A percentile compares a stretch with the other conserved stretches of the same genome.
Conservation (phyloP, 257 asterid genomes). For the Echium plantagineum region DNA sequence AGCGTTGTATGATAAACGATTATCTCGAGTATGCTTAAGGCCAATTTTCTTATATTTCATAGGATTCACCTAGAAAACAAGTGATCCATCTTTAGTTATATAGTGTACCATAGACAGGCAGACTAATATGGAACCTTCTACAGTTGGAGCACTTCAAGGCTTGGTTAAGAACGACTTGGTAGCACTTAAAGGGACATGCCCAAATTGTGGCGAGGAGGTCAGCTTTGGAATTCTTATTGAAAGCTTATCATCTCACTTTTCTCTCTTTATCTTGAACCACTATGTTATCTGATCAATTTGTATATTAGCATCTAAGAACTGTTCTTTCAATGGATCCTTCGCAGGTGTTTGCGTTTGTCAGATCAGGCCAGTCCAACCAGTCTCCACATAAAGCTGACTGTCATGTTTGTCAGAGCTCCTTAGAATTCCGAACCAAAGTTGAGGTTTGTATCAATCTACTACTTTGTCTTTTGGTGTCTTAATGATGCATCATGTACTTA, state of each 20-base stretch:
- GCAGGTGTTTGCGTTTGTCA: constrained; percentile 95
- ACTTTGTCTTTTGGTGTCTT: background rate
- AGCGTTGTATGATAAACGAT: no score
- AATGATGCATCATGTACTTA: background rate
- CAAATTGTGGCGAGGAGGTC: constrained; percentile 97
- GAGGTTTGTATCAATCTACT: constrained; percentile 40
- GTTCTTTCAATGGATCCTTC: constrained; percentile 7
- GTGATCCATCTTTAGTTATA: no score
- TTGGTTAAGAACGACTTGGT: constrained; percentile 87
- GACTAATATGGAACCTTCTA: constrained; percentile 10
- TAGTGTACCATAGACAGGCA: no score
- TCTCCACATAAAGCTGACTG: constrained; percentile 79
- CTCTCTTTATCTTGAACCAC: background rate
- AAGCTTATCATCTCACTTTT: background rate
- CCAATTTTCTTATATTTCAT: no score
- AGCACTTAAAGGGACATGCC: constrained; percentile 87
- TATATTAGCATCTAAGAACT: background rate
- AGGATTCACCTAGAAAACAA: no score
- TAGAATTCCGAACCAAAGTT: constrained; percentile 75
- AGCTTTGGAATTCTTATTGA: constrained; percentile 7
- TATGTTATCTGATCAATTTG: constrained; percentile 6
- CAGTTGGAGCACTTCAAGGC: constrained; percentile 84
- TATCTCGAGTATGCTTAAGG: no score
- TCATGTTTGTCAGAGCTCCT: constrained; percentile 88
- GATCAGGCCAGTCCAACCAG: constrained; percentile 42